Base-by-base conservation (phyloP, 2,329 filamentous ascomycete species). In the Fusarium hostae region DNA sequence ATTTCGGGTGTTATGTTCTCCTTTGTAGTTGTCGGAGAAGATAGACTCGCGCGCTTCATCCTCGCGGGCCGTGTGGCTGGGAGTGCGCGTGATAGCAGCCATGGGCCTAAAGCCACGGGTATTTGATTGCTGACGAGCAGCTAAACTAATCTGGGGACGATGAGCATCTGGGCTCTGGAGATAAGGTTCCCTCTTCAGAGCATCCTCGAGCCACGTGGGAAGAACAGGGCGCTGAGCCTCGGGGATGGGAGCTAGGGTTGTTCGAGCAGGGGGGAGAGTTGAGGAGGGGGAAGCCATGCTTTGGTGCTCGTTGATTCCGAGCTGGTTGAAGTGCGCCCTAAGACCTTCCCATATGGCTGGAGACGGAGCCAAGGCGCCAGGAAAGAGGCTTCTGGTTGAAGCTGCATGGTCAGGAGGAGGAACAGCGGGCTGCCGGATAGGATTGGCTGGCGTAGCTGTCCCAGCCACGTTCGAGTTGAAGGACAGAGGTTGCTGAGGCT, bases 21-120 rank as follows among this genome's bases (percentile, higher is more conserved):
- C 81, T 48, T 77, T 78, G 59, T 83, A 83, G 48, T 77, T 78
- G n/a, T 57, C 43, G 0, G 81, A 83, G 72, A 83, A 77, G 24
- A 61, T 32, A 13, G 59, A 26, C 9, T 61, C 47, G 11, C 45
- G n/a, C 2, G 37, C 35, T 16, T 28, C 39, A 11, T 52, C 34
- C 5, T 56, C 63, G 9, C 54, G 52, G 12, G 20, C 40, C 9
- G 35, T 35, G 26, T 45, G 40, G 12, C 20, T 40, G 4, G 35
- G 4, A 20, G 59, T 9, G 24, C 64, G 59, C 18, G 24, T 40
- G 7, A 77, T 61, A 11, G 73, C 69, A 16, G 71, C 68, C 75
- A 77, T 77, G 22, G 75, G 75, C 16, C 73, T 67, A 28, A 76
- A 76, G 3, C 70, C 66, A 11, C 69, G 69, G 28, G 66, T 35